Conservation (phyloP, 139 green algal species). For the Tetradesmus lagerheimii region DNA sequence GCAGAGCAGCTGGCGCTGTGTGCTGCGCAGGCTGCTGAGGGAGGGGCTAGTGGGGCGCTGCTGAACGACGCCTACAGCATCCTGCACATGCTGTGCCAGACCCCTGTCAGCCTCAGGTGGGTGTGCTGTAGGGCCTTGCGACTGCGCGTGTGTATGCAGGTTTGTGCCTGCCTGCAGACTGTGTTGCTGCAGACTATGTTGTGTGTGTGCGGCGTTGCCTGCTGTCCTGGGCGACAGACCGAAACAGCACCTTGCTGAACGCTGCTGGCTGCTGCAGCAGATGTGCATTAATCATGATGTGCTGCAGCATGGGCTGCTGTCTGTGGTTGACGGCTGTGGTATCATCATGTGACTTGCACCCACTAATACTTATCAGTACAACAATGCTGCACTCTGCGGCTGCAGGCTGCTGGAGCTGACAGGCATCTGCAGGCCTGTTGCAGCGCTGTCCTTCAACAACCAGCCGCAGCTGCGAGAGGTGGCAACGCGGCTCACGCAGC, state of each 20-base stretch:
- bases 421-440: slow-evolving; percentile 32
- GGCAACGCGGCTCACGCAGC: slow-evolving; percentile 21
- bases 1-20: slow-evolving; percentile 7
- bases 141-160: too few relatives aligned
- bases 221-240: too few relatives aligned
- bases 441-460: slow-evolving; percentile 11
- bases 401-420: slow-evolving; percentile 30
- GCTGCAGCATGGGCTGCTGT: too few relatives aligned
- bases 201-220: not conserved
- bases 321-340: not conserved
- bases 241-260: too few relatives aligned
- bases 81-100: slow-evolving; percentile 16
- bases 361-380: too few relatives aligned
- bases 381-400: not conserved
- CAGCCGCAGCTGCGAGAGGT: not conserved
- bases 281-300: too few relatives aligned
- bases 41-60: not conserved
- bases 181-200: not conserved
- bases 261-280: too few relatives aligned
- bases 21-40: not conserved
- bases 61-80: not conserved
- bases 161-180: too few relatives aligned
- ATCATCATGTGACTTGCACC: not conserved
- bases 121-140: too few relatives aligned
- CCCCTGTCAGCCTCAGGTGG: not conserved